Evolutionary conservation across 768 basidiomycete species (phyloP), one percentile per base, ranked within the genome.

Genomic region (Dentipellis sp.): DNA sequence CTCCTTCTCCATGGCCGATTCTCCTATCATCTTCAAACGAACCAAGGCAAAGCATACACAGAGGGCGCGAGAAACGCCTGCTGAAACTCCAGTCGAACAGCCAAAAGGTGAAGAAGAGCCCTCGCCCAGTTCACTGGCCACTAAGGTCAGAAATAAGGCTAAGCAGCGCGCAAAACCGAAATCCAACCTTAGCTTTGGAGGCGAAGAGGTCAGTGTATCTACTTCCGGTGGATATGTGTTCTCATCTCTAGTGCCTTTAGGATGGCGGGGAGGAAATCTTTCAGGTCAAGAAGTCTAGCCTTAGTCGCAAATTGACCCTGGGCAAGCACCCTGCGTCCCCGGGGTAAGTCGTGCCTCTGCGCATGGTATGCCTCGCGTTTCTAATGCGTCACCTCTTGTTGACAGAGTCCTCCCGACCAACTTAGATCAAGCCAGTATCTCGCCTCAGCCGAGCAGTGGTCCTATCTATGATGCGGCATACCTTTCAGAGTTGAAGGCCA

Each of bases 401-500:
- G 29, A 22, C 38, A 59, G 23, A 29, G n/a, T 45, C 9, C 42
- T 40, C 45, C 46, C 53, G 23, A n/a, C 54, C 29, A 55, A 23
- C 38, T 52, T 58, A 5, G 58, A 53, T 36, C 57, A 52, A 52
- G 51, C 52, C 42, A 49, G 29, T 47, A 57, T 34, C 56, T 56
- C 80, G 23, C 62, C 65, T 35, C 64, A 56, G 11, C 56, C 78
- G 5, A 74, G 74, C 58, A 73, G 74, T 19, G 76, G 78, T 1
- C 86, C 86, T 0, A 75, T 75, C 14, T 94, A 94, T 65, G 82
- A 86, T 60, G 74, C 81, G 34, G 84, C 82, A 46, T 81, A 91
- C 68, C 75, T 94, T 39, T 79, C 80, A 36, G 80, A 92, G 66
- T 76, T 94, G 45, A 91, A 86, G 73, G 88, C 90, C 3, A 86